Conservation (phyloP, 2,329 filamentous ascomycete genomes). For the Apiospora kogelbergensis region DNA sequence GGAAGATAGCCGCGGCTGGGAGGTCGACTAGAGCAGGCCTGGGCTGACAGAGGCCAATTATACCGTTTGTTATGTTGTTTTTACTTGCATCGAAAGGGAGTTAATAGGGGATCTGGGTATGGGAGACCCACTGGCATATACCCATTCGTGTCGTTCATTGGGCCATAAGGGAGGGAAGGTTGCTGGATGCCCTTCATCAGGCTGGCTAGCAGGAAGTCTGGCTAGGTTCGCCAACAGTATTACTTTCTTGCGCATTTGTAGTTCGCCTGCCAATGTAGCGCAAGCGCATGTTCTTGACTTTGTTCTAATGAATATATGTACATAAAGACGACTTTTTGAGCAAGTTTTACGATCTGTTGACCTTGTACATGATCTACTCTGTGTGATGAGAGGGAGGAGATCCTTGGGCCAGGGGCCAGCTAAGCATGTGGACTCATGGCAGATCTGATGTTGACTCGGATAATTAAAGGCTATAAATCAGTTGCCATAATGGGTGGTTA, state of each 20-base stretch:
- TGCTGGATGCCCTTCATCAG: not conserved
- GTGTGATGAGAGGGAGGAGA: not conserved
- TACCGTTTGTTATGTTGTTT: not conserved
- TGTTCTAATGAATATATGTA: not conserved
- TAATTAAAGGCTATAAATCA: not conserved
- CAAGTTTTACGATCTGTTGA: not conserved
- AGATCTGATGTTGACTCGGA: not conserved
- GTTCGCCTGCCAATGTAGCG: not conserved
- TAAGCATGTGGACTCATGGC: too few species aligned
- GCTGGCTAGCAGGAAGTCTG: not conserved
- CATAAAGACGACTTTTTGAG: not conserved
- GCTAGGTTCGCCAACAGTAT: not conserved
- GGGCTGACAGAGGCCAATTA: not conserved
- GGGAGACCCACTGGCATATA: not conserved
- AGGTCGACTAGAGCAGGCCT: slow-evolving; percentile 30
- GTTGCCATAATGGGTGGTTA: not conserved
- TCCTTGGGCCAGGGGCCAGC: not conserved
- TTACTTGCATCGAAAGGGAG: slow-evolving; percentile 5
- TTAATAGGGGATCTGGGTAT: not conserved
- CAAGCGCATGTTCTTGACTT: not conserved
- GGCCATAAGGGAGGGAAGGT: not conserved
- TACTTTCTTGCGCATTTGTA: not conserved
- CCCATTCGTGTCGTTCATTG: not conserved
- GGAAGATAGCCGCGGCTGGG: slow-evolving; percentile 29
- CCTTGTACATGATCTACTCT: too few species aligned